Evolutionary conservation across 2,329 filamentous ascomycete species (phyloP), one percentile per base, ranked within the genome.

Genomic region (Trichoderma sp.): DNA sequence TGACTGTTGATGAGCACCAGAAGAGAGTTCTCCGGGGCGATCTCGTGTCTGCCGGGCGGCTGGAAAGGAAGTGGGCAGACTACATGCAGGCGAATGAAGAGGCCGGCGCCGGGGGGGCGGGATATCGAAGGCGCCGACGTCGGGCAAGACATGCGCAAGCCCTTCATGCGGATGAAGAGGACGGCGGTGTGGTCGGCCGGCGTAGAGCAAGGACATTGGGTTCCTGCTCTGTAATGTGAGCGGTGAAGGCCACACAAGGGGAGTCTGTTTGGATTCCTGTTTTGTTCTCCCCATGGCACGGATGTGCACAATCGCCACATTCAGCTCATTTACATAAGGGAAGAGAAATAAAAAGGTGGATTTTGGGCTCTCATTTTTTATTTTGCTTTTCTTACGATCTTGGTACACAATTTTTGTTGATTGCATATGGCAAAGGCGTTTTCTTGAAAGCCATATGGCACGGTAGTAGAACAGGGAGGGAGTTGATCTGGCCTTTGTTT

Each of bases 81-180:
- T 97, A 93, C 78, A 97, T 97, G 94, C 92, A 96, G 81, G 90
- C 92, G 18, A 92, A 88, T 61, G 93, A 97, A 78, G 95, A 97
- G 77, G 92, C 91, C 0, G 91, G 90, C 3, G 86, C 87, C 3
- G 84, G 82, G 2, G 93, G 90, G 2, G 86, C 85, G 1, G 89
- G 91, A 6, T 83, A 86, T 2, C 85, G 94, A 66, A 84, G 94
- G 65, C 83, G 94, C 69, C 84, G 94, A 71, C 86, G 94, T 60
- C 85, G 94, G 69, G 93, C 93, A 2, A 86, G 94, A 58, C 93
- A 97, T 77, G 93, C 94, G 5, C 90, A 93, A 76, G 85, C 90
- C 76, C 83, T 93, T 73, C 93, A 96, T 79, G 89, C 91, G 58
- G 89, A 93, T 73, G 94, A 97, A 77, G 91, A 94, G 72, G 92